Conservation (phyloP, 805 yeast genomes). For the Metschnikowia koreensis region DNA sequence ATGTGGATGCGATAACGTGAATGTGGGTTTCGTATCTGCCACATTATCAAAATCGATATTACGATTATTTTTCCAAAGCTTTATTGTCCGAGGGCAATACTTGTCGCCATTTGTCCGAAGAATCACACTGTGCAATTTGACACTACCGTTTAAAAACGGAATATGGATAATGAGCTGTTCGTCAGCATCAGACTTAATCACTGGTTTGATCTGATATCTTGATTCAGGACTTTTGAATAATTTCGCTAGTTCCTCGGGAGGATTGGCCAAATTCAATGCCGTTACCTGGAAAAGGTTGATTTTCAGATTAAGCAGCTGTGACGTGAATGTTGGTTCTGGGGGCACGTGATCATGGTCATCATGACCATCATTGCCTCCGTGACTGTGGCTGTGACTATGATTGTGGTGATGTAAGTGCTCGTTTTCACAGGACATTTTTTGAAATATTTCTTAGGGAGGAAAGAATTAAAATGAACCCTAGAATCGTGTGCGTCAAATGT, state of each 20-base stretch:
- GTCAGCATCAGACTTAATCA: slow-evolving; percentile 72
- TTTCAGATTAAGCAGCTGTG: slow-evolving; percentile 63
- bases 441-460: too few relatives aligned
- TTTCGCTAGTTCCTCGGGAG: slow-evolving; percentile 45
- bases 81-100: slow-evolving; percentile 67
- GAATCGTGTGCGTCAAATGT: too few relatives aligned
- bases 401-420: slow-evolving; percentile 10
- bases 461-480: too few relatives aligned
- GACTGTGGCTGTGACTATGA: slow-evolving; percentile 4
- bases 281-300: slow-evolving; percentile 60
- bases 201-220: slow-evolving; percentile 47
- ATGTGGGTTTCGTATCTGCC: slow-evolving; percentile 47
- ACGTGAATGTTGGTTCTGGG: slow-evolving; percentile 66
- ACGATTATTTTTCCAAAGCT: slow-evolving; percentile 68
- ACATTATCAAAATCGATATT: slow-evolving; percentile 73
- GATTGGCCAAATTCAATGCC: slow-evolving; percentile 61
- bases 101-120: slow-evolving; percentile 62
- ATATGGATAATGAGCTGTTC: slow-evolving; percentile 72
- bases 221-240: slow-evolving; percentile 55
- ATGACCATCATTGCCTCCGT: slow-evolving; percentile 21
- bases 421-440: slow-evolving; percentile 14
- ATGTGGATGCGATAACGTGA: slow-evolving; percentile 60
- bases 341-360: slow-evolving; percentile 42
- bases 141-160: slow-evolving; percentile 71
- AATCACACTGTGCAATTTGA: slow-evolving; percentile 70